Conservation (phyloP, 164 flowering plant genomes). For the Macadamia integrifolia region DNA sequence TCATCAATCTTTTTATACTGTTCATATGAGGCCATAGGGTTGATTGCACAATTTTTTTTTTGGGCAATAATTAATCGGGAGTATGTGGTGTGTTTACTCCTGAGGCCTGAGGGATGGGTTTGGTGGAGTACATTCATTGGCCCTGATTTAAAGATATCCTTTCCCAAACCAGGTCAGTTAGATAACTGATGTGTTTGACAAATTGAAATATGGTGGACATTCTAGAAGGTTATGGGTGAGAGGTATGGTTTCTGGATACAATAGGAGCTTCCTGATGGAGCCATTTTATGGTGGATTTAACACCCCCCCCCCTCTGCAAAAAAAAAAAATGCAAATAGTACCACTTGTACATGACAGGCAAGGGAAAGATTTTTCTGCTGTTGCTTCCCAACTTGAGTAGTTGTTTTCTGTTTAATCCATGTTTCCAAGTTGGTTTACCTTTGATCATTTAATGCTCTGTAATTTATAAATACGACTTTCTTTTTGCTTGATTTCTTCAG, state of each 20-base stretch:
- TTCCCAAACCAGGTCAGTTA: neutral
- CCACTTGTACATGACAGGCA: conserved; percentile 4
- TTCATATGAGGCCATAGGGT: neutral
- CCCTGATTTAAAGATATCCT: neutral
- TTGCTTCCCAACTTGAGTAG: neutral
- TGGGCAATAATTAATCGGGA: neutral
- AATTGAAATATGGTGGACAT: neutral
- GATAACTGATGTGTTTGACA: neutral
- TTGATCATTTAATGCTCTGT: neutral
- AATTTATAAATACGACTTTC: neutral
- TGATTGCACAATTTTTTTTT: neutral
- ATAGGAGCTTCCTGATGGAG: no score
- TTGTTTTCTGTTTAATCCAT: neutral
- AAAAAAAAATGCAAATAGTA: no score
- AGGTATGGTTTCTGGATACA: no score
- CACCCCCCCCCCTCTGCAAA: neutral
- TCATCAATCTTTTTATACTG: neutral
- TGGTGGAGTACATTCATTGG: no score
- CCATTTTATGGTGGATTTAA: neutral
- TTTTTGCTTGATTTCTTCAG: conserved; percentile 30
- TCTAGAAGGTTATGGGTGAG: neutral
- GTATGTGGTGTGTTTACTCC: neutral
- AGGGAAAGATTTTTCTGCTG: conserved; percentile 14
- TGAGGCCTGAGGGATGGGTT: no score
- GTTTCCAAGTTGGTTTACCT: neutral